Evolutionary conservation across 148 eudicot species (phyloP).

Genomic region (Vaccinium corymbosum): DNA sequence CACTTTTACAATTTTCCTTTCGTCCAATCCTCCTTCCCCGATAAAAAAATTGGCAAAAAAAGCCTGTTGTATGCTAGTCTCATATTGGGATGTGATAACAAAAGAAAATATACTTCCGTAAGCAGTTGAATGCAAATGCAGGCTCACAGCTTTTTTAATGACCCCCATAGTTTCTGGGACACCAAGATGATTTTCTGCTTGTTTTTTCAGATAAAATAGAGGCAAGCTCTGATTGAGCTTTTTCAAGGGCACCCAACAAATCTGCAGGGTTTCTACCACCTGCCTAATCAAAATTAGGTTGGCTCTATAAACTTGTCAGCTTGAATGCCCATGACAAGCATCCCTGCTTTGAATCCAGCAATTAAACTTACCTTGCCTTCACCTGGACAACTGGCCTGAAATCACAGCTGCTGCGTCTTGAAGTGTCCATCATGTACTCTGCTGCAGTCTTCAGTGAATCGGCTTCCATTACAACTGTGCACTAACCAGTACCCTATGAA

Average conservation of each 20-base stretch:
- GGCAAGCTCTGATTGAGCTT: constrained; percentile 64
- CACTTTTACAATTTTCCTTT: not conserved
- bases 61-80: not conserved
- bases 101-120: not conserved
- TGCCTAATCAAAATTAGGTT: too few relatives aligned
- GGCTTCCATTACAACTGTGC: constrained; percentile 78
- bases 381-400: constrained; percentile 69
- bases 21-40: not conserved
- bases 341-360: constrained; percentile 80
- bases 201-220: constrained; percentile 47
- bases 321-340: constrained; percentile 59
- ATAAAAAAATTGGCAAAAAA: not conserved
- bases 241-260: constrained; percentile 64
- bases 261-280: too few relatives aligned
- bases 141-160: not conserved
- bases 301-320: constrained; percentile 88
- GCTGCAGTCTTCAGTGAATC: constrained; percentile 87
- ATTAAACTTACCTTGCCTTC: constrained; percentile 76
- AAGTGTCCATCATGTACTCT: constrained; percentile 54
- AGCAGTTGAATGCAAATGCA: not conserved
- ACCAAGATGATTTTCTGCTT: constrained; percentile 25
- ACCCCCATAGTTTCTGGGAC: not conserved
- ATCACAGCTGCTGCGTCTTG: constrained; percentile 29
- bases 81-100: not conserved
- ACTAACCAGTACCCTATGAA: constrained; percentile 67